Evolutionary conservation across 306 rosid genomes (phyloP), one percentile per base, ranked within the genome.

Genomic region (Luffa acutangula): DNA sequence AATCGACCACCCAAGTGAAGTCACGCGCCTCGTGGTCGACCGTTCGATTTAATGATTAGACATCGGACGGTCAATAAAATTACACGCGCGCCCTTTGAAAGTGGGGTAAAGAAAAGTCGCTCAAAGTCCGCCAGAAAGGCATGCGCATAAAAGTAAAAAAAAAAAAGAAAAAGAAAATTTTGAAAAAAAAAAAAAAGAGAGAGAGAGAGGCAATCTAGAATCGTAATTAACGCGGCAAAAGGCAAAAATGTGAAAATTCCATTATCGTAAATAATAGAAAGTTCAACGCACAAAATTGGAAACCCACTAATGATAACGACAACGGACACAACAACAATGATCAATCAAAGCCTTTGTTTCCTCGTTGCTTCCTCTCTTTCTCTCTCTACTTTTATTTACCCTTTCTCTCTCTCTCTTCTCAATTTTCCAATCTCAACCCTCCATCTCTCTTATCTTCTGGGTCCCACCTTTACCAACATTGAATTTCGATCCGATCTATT

Each of bases 161-260:
- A 5, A 7, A 75, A 2, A 4, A 74, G 52, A 75, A 34, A 33
- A 7, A 0, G 3, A 33, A 75, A 33, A 25, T 25, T 25, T 25
- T 25, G 0, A 3, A 42, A 42, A 17, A 34, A 42, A 17, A 34
- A 67, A 39, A 39, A 66, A 1, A 37, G n/a, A 59, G 4, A 18
- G 2, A 39, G 41, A 41, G 5, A 18, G 15, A 20, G 12, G 78
- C 21, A 33, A 53, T 37, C 46, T 37, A 37, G 21, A 37, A 65
- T 46, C 79, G 79, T 76, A 36, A 76, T 76, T 76, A 76, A 76
- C 79, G 66, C 79, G 79, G 45, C 1, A 33, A 36, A 54, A 39
- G 12, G 3, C 10, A 36, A 8, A 76, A 31, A 58, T 14, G 31
- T 5, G 15, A 43, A 20, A 70, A 20, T 20, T 70, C 77, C 3